Conservation (phyloP, 2,329 filamentous ascomycete species). For the Diaporthe citrichinensis region DNA sequence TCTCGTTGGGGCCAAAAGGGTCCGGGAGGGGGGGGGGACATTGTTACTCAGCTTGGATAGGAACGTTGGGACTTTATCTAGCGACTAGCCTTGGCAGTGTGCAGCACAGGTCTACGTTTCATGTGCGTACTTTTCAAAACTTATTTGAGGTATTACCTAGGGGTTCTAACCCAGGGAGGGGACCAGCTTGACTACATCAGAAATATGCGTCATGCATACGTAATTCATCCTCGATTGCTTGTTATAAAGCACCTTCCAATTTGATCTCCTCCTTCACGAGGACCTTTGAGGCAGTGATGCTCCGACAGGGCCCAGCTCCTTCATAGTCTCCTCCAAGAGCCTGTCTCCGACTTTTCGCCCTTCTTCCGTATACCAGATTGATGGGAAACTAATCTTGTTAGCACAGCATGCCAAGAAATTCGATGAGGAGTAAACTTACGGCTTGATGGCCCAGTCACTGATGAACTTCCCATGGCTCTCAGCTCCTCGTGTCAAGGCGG, state of each 20-base stretch:
- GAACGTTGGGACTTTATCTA: too few species aligned
- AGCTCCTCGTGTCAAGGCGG: not conserved
- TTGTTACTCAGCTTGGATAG: too few species aligned
- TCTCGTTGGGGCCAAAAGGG: too few species aligned
- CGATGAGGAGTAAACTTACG: not conserved
- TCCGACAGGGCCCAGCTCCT: not conserved
- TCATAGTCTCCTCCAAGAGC: not conserved
- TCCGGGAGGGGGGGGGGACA: too few species aligned
- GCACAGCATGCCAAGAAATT: not conserved
- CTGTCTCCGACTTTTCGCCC: not conserved
- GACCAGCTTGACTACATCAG: too few species aligned
- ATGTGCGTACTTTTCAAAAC: too few species aligned
- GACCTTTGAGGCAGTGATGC: not conserved
- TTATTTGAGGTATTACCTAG: too few species aligned
- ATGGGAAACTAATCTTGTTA: not conserved
- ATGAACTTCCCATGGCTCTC: constrained; percentile 13
- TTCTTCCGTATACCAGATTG: not conserved
- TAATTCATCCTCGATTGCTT: too few species aligned
- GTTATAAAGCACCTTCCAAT: not conserved
- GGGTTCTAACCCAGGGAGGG: too few species aligned
- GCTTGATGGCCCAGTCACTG: constrained; percentile 17
- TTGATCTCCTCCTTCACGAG: not conserved
- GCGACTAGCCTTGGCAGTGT: too few species aligned
- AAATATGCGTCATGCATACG: too few species aligned
- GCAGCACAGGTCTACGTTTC: too few species aligned